A percentile compares a stretch with the other conserved stretches of the same genome.
Conservation (phyloP, 1,284 basidiomycete genomes). For the Coniferiporia sulphurascens region DNA sequence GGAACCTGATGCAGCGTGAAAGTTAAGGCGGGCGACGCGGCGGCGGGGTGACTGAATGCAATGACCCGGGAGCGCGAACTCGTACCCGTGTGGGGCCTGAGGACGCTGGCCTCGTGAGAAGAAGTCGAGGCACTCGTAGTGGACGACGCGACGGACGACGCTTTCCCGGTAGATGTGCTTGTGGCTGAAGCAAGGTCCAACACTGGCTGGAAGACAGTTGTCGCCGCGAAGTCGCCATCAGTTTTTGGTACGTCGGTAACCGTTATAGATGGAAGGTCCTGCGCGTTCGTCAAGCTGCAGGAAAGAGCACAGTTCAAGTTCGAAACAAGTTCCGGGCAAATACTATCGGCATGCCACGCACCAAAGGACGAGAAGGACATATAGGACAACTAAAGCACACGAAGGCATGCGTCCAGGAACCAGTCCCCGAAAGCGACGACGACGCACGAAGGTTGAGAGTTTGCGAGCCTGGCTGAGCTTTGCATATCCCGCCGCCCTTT, state of each 20-base stretch:
- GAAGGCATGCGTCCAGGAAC: not conserved
- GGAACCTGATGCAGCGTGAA: not conserved
- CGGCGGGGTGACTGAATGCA: not conserved
- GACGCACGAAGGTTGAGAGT: not conserved
- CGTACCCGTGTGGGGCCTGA: not conserved
- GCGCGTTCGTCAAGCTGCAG: not conserved
- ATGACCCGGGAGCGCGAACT: not conserved
- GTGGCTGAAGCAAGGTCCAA: not conserved
- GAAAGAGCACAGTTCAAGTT: not conserved
- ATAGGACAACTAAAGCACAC: not conserved
- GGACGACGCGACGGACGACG: not conserved
- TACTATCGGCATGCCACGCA: not conserved
- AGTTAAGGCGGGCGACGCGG: not conserved
- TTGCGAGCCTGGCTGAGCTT: not conserved
- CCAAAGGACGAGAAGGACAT: not conserved
- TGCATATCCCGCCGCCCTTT: not conserved
- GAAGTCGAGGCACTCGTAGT: not conserved
- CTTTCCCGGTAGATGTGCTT: not conserved
- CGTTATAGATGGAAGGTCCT: not conserved
- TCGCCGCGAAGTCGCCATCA: not conserved
- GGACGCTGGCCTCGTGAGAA: not conserved
- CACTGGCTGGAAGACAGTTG: not conserved
- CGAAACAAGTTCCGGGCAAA: not conserved
- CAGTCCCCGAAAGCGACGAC: not conserved
- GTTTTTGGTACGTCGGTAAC: not conserved